Percentiles rank a stretch among this genome's conserved stretches.
These are phyloP conservation scores for Pleurotus djamor DNA, from an alignment of 768 basidiomycete genomes.

Conservation along the genomic window DNA sequence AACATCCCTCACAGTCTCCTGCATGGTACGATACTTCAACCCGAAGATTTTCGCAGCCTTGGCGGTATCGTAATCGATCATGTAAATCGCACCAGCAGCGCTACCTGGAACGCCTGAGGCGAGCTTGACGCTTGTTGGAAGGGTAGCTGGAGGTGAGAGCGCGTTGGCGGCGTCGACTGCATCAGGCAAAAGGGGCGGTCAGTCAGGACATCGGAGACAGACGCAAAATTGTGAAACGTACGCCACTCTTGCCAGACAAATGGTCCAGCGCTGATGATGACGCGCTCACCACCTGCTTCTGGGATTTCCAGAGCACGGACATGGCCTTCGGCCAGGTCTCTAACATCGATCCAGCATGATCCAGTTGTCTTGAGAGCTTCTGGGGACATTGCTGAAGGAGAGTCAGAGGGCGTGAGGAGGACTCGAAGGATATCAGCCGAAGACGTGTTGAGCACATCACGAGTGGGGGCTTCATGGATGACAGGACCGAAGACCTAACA, in stretches of 20 bases:
- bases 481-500: conserved; percentile 33
- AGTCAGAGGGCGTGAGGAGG: conserved; percentile 14
- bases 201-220: neutral
- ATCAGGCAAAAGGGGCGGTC: neutral
- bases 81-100: conserved; percentile 20
- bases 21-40: conserved; percentile 35
- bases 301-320: conserved; percentile 38
- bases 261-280: conserved; percentile 25
- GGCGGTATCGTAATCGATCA: conserved; percentile 24
- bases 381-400: conserved; percentile 11
- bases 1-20: conserved; percentile 37
- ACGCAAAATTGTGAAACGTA: conserved; percentile 8
- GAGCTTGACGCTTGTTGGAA: conserved; percentile 19
- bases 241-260: conserved; percentile 26
- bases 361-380: conserved; percentile 17
- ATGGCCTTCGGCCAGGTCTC: conserved; percentile 49
- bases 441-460: conserved; percentile 37
- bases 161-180: conserved; percentile 37
- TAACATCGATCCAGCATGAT: conserved; percentile 34
- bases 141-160: conserved; percentile 23
- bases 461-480: conserved; percentile 35
- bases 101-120: conserved; percentile 31
- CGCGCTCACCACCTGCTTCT: conserved; percentile 46
- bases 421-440: conserved; percentile 23
- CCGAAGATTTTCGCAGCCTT: conserved; percentile 40